Evolutionary conservation across 176 grass and related monocot genomes (phyloP).

Genomic region (Ensete ventricosum): DNA sequence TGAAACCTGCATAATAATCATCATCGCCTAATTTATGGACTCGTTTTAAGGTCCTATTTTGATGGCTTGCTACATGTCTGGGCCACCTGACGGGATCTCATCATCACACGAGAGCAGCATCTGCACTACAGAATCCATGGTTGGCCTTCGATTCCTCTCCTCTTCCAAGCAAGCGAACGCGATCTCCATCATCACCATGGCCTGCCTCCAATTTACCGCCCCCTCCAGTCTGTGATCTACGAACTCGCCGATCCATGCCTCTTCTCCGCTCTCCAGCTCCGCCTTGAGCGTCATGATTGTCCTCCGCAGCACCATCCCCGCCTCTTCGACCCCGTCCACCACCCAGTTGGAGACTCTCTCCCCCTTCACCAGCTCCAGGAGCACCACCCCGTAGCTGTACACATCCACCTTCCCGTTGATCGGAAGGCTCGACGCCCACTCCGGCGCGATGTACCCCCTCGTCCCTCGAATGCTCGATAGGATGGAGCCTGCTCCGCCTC

Average conservation of each 20-base stretch:
- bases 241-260: conserved; percentile 9
- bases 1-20: too few species aligned
- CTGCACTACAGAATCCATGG: conserved; percentile 21
- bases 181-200: conserved; percentile 3
- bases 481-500: conserved; percentile 1
- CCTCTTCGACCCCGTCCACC: not conserved
- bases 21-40: too few species aligned
- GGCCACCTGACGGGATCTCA: not conserved
- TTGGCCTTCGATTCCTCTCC: conserved; percentile 26
- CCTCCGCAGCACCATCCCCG: conserved; percentile 10
- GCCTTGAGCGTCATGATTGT: not conserved
- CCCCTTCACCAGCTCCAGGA: conserved; percentile 29
- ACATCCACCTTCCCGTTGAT: conserved; percentile 31
- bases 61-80: too few species aligned
- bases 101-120: conserved; percentile 8
- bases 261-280: conserved; percentile 5
- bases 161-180: conserved; percentile 31
- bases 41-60: too few species aligned
- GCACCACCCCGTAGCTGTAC: conserved; percentile 27
- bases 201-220: conserved; percentile 14
- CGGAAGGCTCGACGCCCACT: conserved; percentile 30
- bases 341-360: conserved; percentile 20
- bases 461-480: conserved; percentile 34
- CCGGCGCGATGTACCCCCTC: conserved; percentile 30
- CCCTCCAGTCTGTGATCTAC: conserved; percentile 14